Conservation (phyloP, 2,329 filamentous ascomycete genomes). For the Graphilbum sp. region DNA sequence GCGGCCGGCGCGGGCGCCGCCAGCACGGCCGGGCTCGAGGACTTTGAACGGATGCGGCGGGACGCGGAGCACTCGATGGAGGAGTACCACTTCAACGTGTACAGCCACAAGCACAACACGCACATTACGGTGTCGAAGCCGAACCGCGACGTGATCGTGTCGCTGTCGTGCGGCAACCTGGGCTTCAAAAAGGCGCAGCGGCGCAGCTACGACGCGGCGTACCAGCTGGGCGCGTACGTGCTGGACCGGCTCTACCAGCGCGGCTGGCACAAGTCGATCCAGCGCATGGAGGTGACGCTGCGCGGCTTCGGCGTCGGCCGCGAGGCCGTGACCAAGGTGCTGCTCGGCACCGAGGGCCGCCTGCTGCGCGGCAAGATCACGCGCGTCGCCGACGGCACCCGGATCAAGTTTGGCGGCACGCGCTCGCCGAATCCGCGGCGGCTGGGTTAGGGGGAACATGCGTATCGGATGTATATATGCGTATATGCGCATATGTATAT, state of each 20-base stretch:
- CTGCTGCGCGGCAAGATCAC: constrained; percentile 57
- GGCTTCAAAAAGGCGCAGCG: constrained; percentile 77
- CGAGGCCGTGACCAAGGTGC: constrained; percentile 77
- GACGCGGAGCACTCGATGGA: constrained; percentile 18
- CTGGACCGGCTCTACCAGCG: constrained; percentile 73
- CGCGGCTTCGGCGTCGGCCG: constrained; percentile 76
- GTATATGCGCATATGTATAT: no score
- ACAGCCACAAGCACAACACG: constrained; percentile 81
- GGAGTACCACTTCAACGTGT: constrained; percentile 76
- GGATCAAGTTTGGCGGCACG: constrained; percentile 89
- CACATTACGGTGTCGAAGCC: constrained; percentile 83
- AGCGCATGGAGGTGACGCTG: constrained; percentile 61
- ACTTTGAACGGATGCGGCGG: constrained; percentile 8
- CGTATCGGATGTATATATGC: not conserved
- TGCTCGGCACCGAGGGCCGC: constrained; percentile 74
- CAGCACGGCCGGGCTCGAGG: constrained; percentile 1
- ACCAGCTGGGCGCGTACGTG: constrained; percentile 73
- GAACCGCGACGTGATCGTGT: constrained; percentile 62
- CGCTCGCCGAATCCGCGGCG: constrained; percentile 74
- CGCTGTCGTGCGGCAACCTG: constrained; percentile 68
- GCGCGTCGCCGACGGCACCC: constrained; percentile 70
- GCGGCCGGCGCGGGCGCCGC: not conserved
- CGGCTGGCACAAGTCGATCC: constrained; percentile 60
- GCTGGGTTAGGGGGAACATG: constrained; percentile 37
- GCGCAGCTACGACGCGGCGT: constrained; percentile 76